These are phyloP conservation scores for Pestalotiopsis sp. DNA, from an alignment of 2,329 filamentous ascomycete species.

Conservation along the genomic window DNA sequence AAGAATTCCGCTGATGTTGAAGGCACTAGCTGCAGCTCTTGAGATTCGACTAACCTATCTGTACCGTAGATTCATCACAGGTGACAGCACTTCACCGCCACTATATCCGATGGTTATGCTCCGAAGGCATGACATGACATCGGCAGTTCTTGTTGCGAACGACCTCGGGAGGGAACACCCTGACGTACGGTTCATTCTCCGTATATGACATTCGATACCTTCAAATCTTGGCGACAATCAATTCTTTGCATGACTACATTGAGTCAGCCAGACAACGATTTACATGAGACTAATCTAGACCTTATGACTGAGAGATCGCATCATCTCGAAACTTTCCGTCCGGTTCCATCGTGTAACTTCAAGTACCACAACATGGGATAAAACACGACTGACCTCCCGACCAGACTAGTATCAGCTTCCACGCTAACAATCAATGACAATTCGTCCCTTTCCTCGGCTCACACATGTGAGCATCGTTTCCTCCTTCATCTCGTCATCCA, in stretches of 20 bases:
- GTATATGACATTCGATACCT: background rate
- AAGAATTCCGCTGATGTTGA: background rate
- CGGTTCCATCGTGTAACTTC: background rate
- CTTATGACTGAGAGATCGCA: background rate
- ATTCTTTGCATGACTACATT: background rate
- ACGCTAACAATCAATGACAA: conserved; percentile 23
- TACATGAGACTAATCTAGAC: background rate
- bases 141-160: background rate
- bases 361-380: background rate
- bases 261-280: background rate
- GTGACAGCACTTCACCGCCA: background rate
- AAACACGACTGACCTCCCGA: background rate
- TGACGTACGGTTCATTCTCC: background rate
- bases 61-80: background rate
- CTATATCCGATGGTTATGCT: background rate
- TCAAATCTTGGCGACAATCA: background rate
- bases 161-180: background rate
- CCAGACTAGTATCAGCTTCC: background rate
- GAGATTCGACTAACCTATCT: background rate
- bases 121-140: background rate
- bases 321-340: background rate
- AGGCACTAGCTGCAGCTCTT: background rate
- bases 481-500: conserved; percentile 30
- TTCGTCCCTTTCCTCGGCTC: conserved; percentile 30
- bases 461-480: conserved; percentile 30